Conservation (phyloP, 805 yeast genomes). For the Vanderwaltozyma polyspora region DNA sequence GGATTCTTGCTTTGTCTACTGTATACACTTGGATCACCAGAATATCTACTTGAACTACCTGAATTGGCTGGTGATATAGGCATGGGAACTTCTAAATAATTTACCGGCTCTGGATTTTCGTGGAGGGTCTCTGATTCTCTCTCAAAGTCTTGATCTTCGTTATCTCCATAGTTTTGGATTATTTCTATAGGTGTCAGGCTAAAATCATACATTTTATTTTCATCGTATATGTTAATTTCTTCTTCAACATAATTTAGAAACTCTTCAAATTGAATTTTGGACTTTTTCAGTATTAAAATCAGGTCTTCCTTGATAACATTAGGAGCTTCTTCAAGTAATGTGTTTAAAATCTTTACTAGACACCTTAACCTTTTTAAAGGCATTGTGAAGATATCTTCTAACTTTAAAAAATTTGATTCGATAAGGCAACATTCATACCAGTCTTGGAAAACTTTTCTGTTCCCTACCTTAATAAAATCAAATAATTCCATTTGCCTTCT, state of each 20-base stretch:
- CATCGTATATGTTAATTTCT: slow-evolving; percentile 13
- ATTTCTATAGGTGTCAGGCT: slow-evolving; percentile 22
- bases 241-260: slow-evolving; percentile 10
- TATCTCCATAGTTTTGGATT: slow-evolving; percentile 17
- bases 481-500: slow-evolving; percentile 23
- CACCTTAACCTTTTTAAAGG: slow-evolving; percentile 27
- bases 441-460: slow-evolving; percentile 11
- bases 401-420: slow-evolving; percentile 16
- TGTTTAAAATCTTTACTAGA: slow-evolving; percentile 11
- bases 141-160: neutral
- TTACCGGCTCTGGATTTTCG: neutral
- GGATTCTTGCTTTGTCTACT: no score
- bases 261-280: slow-evolving; percentile 4
- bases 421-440: slow-evolving; percentile 29
- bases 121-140: neutral
- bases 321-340: no score
- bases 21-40: neutral
- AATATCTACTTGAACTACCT: neutral
- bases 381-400: slow-evolving; percentile 24
- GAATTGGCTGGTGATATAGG: neutral
- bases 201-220: slow-evolving; percentile 13
- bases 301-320: neutral
- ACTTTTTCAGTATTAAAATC: neutral
- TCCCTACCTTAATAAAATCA: slow-evolving; percentile 9
- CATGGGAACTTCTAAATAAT: neutral